A percentile compares a stretch with the other conserved stretches of the same genome.
These are phyloP conservation scores for Claviceps pusilla DNA, from an alignment of 2,329 filamentous ascomycete genomes.

Conservation along the genomic window DNA sequence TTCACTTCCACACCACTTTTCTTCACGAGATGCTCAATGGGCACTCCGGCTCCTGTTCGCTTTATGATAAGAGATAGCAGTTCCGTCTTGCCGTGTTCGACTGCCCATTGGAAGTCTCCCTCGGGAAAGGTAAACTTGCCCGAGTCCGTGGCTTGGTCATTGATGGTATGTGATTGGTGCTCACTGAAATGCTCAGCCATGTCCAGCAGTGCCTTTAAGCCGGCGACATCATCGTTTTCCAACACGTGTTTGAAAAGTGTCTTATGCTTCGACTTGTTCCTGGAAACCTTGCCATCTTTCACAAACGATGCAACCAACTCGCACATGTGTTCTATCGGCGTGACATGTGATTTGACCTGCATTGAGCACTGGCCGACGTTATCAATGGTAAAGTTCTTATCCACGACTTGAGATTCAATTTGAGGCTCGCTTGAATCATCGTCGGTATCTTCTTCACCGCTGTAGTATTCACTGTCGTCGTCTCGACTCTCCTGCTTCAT, in stretches of 20 bases:
- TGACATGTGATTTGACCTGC: conserved; percentile 49
- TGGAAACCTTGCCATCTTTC: conserved; percentile 14
- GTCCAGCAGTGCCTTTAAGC: conserved; percentile 44
- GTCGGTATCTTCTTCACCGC: conserved; percentile 19
- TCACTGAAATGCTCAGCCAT: conserved; percentile 30
- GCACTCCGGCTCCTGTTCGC: conserved; percentile 51
- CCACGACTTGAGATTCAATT: conserved; percentile 40
- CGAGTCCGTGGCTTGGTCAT: conserved; percentile 19
- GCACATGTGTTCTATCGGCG: conserved; percentile 38
- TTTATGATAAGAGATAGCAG: conserved; percentile 51
- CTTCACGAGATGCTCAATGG: conserved; percentile 50
- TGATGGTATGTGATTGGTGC: conserved; percentile 16
- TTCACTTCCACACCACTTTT: conserved; percentile 48
- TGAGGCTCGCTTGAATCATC: conserved; percentile 24
- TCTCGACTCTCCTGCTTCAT: conserved; percentile 25
- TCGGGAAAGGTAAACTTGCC: conserved; percentile 25
- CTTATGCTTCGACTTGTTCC: background rate
- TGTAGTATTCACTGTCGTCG: conserved; percentile 22
- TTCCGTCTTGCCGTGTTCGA: conserved; percentile 34
- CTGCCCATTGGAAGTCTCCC: conserved; percentile 26
- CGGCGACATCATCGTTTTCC: conserved; percentile 33
- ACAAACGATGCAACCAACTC: conserved; percentile 22
- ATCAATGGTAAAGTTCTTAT: conserved; percentile 59
- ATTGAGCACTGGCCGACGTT: conserved; percentile 55
- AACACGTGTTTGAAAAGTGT: conserved; percentile 32